These are phyloP conservation scores for Colletotrichum echinochloae DNA, from an alignment of 2,329 filamentous ascomycete genomes.

Conservation along the genomic window DNA sequence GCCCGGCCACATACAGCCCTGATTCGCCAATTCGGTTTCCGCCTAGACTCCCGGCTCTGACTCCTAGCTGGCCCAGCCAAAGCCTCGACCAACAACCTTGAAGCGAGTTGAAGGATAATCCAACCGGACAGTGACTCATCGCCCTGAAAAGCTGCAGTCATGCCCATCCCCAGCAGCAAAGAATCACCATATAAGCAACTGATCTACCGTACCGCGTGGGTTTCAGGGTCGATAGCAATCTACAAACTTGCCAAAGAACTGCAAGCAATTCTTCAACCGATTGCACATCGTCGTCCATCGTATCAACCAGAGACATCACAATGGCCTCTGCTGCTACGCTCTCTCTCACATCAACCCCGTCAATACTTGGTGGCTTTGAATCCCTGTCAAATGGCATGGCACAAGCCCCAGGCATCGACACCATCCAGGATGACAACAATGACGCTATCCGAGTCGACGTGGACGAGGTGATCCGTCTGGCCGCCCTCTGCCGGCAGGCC, in stretches of 20 bases:
- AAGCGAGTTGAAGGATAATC: slow-evolving; percentile 12
- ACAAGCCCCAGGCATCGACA: slow-evolving; percentile 2
- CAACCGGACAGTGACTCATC: slow-evolving; percentile 15
- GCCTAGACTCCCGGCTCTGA: slow-evolving; percentile 17
- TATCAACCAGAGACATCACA: neutral
- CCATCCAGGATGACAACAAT: neutral
- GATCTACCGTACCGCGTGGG: neutral
- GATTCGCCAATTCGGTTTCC: slow-evolving; percentile 7
- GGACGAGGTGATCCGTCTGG: slow-evolving; percentile 47
- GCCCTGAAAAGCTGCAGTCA: neutral
- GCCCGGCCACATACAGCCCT: neutral
- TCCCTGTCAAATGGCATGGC: slow-evolving; percentile 19
- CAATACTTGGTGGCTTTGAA: slow-evolving; percentile 1
- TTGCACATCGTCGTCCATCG: neutral
- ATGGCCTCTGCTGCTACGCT: slow-evolving; percentile 52
- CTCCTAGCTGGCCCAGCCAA: slow-evolving; percentile 16
- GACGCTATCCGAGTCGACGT: slow-evolving; percentile 12
- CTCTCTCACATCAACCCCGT: slow-evolving; percentile 41
- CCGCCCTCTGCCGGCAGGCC: slow-evolving; percentile 46
- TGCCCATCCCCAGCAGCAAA: neutral
- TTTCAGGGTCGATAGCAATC: neutral
- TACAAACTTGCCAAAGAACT: neutral
- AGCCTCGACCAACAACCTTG: slow-evolving; percentile 15
- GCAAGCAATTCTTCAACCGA: neutral
- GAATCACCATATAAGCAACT: neutral